phyloP scores from a whole-genome alignment of 2,329 filamentous ascomycete genomes.

The Kalmusia sp. region DNA sequence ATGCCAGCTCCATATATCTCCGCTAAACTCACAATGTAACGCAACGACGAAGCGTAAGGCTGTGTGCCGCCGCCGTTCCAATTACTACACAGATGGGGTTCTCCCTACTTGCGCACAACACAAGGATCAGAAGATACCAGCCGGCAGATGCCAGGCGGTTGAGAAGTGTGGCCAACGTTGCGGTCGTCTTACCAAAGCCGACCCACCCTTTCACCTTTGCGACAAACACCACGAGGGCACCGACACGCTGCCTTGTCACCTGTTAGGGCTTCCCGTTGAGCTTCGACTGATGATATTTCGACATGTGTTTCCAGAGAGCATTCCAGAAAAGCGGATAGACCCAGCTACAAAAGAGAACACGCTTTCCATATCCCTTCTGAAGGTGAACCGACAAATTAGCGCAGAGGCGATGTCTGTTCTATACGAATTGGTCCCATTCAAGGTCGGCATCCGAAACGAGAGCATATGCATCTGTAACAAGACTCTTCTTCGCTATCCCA shows the following conservation, averaged over 20 bases:
- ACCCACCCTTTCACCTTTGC: slow-evolving; percentile 21
- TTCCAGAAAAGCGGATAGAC: background rate
- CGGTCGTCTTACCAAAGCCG: slow-evolving; percentile 9
- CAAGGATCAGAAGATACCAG: background rate
- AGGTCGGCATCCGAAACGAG: background rate
- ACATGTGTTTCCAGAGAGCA: slow-evolving; percentile 18
- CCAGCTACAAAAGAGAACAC: background rate
- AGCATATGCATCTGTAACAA: slow-evolving; percentile 4
- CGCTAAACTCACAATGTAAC: too few species aligned
- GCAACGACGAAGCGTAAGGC: too few species aligned
- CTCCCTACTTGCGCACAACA: slow-evolving; percentile 8
- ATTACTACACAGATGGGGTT: background rate
- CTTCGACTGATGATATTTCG: slow-evolving; percentile 25
- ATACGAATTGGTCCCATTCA: slow-evolving; percentile 17
- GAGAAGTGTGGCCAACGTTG: slow-evolving; percentile 22
- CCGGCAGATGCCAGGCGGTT: slow-evolving; percentile 22
- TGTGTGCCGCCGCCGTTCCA: too few species aligned
- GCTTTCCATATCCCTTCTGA: slow-evolving; percentile 10
- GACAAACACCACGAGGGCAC: slow-evolving; percentile 14
- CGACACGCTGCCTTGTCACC: slow-evolving; percentile 19
- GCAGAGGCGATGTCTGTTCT: slow-evolving; percentile 18
- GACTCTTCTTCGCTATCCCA: background rate
- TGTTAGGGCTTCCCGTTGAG: slow-evolving; percentile 22
- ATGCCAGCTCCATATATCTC: too few species aligned
- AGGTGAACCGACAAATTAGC: slow-evolving; percentile 19